Evolutionary conservation across 768 basidiomycete species (phyloP).

Genomic region (Crucibulum laeve): DNA sequence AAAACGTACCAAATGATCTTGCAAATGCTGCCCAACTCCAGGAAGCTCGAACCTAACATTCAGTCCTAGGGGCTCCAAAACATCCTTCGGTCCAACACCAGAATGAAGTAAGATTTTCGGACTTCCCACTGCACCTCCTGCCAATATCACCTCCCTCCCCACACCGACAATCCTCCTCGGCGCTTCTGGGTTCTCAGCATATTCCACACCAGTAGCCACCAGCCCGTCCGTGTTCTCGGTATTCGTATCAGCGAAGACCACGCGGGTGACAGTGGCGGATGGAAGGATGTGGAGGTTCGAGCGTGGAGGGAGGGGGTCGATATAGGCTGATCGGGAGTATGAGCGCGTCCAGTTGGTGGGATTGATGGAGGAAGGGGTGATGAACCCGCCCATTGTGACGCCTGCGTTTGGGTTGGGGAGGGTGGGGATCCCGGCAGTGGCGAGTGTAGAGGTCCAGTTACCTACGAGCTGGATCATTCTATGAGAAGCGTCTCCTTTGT

Average conservation of each 20-base stretch:
- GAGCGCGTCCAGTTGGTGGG: conserved; percentile 59
- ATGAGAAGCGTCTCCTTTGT: not conserved
- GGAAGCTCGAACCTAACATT: conserved; percentile 35
- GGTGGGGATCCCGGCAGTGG: conserved; percentile 36
- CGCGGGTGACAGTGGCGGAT: conserved; percentile 48
- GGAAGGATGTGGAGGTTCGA: conserved; percentile 56
- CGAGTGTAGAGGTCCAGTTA: conserved; percentile 54
- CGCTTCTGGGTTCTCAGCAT: conserved; percentile 28
- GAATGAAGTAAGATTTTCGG: conserved; percentile 48
- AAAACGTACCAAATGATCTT: conserved; percentile 43
- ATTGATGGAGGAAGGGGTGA: conserved; percentile 59
- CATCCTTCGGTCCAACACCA: conserved; percentile 48
- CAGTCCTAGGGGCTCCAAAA: conserved; percentile 39
- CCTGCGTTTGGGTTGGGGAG: conserved; percentile 42
- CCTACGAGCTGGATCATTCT: conserved; percentile 16
- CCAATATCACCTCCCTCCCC: conserved; percentile 53
- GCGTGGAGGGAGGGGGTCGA: conserved; percentile 53
- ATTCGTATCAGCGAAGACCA: conserved; percentile 39
- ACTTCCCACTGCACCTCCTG: conserved; percentile 45
- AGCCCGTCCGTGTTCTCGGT: conserved; percentile 26
- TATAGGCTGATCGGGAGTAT: conserved; percentile 63
- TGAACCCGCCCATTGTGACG: conserved; percentile 43
- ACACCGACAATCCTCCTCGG: conserved; percentile 41
- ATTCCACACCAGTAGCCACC: conserved; percentile 33
- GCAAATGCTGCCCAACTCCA: conserved; percentile 52